phyloP scores from a whole-genome alignment of 441 rosid species.

The Populus tomentosa region DNA sequence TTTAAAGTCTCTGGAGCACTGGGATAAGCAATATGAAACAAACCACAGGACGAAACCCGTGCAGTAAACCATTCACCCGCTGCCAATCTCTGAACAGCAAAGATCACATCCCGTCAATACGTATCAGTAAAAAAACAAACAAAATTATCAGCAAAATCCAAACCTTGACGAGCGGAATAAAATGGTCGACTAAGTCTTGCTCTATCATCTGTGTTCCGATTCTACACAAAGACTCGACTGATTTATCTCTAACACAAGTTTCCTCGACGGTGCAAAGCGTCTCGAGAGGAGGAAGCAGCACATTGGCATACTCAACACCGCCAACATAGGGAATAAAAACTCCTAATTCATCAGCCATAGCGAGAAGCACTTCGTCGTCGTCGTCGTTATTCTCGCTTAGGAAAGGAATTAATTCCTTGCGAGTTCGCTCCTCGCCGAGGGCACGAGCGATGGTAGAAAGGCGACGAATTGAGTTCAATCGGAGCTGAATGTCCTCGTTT shows the following conservation, averaged over 20 bases:
- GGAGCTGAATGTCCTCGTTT: conserved; percentile 91
- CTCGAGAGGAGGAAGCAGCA: conserved; percentile 77
- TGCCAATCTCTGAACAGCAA: conserved; percentile 60
- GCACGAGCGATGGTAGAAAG: conserved; percentile 92
- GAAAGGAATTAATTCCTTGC: conserved; percentile 88
- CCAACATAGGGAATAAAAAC: conserved; percentile 90
- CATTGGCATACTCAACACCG: conserved; percentile 80
- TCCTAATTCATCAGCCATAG: conserved; percentile 91
- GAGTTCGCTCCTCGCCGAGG: conserved; percentile 88
- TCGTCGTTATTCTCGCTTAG: conserved; percentile 90
- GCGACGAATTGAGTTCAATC: conserved; percentile 79
- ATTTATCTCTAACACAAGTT: conserved; percentile 87
- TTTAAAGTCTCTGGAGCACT: conserved; percentile 66
- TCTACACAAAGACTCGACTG: conserved; percentile 78
- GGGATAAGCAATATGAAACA: conserved; percentile 83
- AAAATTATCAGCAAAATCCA: conserved; percentile 9
- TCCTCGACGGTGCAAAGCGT: conserved; percentile 88
- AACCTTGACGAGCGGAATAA: conserved; percentile 86
- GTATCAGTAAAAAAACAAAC: neutral
- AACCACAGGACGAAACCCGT: conserved; percentile 87
- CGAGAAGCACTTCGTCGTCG: conserved; percentile 97
- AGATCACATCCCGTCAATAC: conserved; percentile 1
- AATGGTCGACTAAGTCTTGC: conserved; percentile 63
- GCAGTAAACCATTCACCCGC: conserved; percentile 98
- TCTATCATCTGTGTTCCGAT: conserved; percentile 90